These are phyloP conservation scores for Magnaporthiopsis incrustans DNA, from an alignment of 2,329 filamentous ascomycete genomes.

Conservation along the genomic window DNA sequence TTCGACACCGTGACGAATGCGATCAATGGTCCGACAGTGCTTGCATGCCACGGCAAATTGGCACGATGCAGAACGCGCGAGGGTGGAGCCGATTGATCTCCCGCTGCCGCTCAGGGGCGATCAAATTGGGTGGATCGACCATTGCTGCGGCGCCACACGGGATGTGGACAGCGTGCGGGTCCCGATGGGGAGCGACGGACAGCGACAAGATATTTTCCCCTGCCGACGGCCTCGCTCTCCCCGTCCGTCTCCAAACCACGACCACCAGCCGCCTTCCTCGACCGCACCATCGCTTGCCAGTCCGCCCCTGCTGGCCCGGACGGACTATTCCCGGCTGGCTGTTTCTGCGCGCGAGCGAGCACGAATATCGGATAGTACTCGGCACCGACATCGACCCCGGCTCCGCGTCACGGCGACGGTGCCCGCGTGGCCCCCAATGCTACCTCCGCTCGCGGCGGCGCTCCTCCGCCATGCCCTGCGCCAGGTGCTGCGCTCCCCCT, in stretches of 20 bases:
- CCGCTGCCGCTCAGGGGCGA: not conserved
- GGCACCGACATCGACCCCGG: not conserved
- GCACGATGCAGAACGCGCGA: no score
- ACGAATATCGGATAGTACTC: not conserved
- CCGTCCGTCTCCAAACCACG: not conserved
- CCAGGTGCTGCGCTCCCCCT: constrained; percentile 18
- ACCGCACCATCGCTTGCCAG: no score
- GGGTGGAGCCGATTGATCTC: not conserved
- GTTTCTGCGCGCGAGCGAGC: no score
- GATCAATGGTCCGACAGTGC: not conserved
- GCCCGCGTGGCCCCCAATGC: constrained; percentile 36
- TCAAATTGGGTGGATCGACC: not conserved
- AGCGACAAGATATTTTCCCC: not conserved
- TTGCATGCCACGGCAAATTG: not conserved
- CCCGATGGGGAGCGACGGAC: no score
- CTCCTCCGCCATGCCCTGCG: constrained; percentile 48
- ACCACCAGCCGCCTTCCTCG: no score
- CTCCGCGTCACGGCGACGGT: not conserved
- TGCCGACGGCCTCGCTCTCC: not conserved
- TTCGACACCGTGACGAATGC: not conserved
- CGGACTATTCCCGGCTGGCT: not conserved
- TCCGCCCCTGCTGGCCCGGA: not conserved
- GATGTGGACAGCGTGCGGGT: not conserved
- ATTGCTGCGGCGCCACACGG: not conserved
- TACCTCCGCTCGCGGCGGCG: constrained; percentile 32